Evolutionary conservation across 1,284 basidiomycete species (phyloP).

Genomic region (Ustilago bromivora): DNA sequence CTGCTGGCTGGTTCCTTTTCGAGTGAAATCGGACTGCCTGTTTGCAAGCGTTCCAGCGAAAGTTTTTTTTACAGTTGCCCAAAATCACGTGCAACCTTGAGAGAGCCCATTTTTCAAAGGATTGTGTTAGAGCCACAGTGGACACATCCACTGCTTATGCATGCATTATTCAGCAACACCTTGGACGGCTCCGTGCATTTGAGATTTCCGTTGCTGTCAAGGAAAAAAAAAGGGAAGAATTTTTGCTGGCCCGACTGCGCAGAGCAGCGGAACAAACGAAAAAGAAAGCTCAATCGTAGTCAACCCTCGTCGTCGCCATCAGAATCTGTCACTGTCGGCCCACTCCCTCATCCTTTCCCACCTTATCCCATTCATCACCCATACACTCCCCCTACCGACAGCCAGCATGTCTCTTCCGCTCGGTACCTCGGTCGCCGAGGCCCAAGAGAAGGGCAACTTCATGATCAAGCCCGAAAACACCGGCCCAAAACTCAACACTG

Average conservation of each 20-base stretch:
- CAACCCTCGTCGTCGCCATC: slow-evolving; percentile 17
- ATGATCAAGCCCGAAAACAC: slow-evolving; percentile 71
- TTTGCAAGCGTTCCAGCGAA: not conserved
- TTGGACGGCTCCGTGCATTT: not conserved
- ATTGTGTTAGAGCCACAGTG: not conserved
- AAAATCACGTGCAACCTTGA: slow-evolving; percentile 12
- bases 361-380: not conserved
- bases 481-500: slow-evolving; percentile 78
- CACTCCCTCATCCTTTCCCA: not conserved
- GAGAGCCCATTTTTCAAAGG: not conserved
- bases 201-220: slow-evolving; percentile 13
- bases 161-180: not conserved
- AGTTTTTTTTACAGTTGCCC: slow-evolving; percentile 38
- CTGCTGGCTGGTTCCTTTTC: not conserved
- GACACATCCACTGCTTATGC: not conserved
- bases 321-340: not conserved
- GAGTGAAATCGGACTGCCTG: slow-evolving; percentile 2
- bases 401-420: slow-evolving; percentile 51
- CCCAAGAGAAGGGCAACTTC: slow-evolving; percentile 66
- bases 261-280: slow-evolving; percentile 13
- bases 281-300: slow-evolving; percentile 10
- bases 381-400: not conserved
- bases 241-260: slow-evolving; percentile 17
- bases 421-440: slow-evolving; percentile 50
- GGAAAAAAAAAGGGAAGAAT: slow-evolving; percentile 15